These are phyloP conservation scores for Cryphonectria japonica DNA, from an alignment of 2,329 filamentous ascomycete species.

Conservation along the genomic window DNA sequence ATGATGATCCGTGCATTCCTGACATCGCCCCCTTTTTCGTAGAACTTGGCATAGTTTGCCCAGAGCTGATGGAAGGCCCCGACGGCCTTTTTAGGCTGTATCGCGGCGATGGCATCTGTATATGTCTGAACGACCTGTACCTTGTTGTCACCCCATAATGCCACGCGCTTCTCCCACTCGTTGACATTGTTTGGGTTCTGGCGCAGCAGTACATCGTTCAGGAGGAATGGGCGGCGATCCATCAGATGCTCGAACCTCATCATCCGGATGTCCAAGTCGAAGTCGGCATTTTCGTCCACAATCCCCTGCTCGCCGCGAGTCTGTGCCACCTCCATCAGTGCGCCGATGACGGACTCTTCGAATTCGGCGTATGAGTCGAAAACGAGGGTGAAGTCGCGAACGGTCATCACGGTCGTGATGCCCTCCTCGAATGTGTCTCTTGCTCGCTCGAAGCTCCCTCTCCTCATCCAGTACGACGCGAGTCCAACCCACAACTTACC, in stretches of 20 bases:
- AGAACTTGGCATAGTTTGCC: slow-evolving; percentile 97
- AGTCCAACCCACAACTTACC: slow-evolving; percentile 94
- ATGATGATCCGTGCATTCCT: slow-evolving; percentile 88
- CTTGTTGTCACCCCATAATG: slow-evolving; percentile 92
- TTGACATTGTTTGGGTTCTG: slow-evolving; percentile 96
- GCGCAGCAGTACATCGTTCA: slow-evolving; percentile 92
- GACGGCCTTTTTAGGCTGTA: slow-evolving; percentile 91
- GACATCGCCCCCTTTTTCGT: slow-evolving; percentile 85
- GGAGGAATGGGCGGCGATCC: slow-evolving; percentile 92
- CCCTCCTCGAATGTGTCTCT: slow-evolving; percentile 95
- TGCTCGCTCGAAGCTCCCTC: slow-evolving; percentile 88
- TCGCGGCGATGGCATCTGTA: slow-evolving; percentile 88
- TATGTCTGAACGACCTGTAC: slow-evolving; percentile 91
- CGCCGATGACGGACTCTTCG: slow-evolving; percentile 91
- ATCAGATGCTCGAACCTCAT: slow-evolving; percentile 97
- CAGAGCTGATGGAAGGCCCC: slow-evolving; percentile 94
- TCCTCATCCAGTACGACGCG: slow-evolving; percentile 95
- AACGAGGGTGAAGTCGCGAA: slow-evolving; percentile 93
- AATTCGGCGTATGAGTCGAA: slow-evolving; percentile 98
- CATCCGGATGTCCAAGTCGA: slow-evolving; percentile 95
- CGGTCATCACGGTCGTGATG: slow-evolving; percentile 97
- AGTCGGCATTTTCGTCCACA: slow-evolving; percentile 81
- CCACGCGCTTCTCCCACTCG: slow-evolving; percentile 98
- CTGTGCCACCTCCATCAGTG: slow-evolving; percentile 86
- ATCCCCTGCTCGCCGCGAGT: slow-evolving; percentile 77